Evolutionary conservation across 176 grass and related monocot species (phyloP).

Genomic region (Triticum dicoccoides): DNA sequence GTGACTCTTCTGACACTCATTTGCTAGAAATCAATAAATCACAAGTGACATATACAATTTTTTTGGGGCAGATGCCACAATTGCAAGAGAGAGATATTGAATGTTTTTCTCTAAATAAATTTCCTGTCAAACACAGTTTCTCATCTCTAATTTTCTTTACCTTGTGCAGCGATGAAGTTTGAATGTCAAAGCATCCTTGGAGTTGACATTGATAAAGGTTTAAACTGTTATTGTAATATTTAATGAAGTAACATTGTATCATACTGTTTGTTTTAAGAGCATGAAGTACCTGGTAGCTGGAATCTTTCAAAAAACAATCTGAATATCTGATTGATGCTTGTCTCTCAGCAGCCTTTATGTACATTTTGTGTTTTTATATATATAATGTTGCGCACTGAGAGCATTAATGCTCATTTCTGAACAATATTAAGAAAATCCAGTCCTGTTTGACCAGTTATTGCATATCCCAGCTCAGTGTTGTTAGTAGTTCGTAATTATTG

Average conservation of each 20-base stretch:
- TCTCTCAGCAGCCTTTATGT: not conserved
- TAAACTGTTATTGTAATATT: not conserved
- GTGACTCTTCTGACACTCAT: not conserved
- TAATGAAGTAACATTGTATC: conserved; percentile 6
- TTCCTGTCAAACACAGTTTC: conserved; percentile 12
- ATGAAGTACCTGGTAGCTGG: not conserved
- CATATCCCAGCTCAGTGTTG: not conserved
- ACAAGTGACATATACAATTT: not conserved
- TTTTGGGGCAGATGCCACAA: not conserved
- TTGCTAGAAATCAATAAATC: not conserved
- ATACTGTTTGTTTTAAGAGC: not conserved
- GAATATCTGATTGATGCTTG: not conserved
- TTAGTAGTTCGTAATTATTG: not conserved
- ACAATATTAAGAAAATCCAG: not conserved
- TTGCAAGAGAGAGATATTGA: not conserved
- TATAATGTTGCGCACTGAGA: not conserved
- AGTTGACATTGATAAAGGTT: conserved; percentile 91
- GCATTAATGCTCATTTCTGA: not conserved
- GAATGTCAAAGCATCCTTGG: conserved; percentile 79
- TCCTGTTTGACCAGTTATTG: not conserved
- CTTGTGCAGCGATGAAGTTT: conserved; percentile 76
- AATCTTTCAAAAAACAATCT: not conserved
- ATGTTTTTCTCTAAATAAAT: not conserved
- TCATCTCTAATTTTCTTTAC: conserved; percentile 28
- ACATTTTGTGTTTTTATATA: not conserved